Evolutionary conservation across 176 grass and related monocot species (phyloP).

Genomic region (Carex pumila): DNA sequence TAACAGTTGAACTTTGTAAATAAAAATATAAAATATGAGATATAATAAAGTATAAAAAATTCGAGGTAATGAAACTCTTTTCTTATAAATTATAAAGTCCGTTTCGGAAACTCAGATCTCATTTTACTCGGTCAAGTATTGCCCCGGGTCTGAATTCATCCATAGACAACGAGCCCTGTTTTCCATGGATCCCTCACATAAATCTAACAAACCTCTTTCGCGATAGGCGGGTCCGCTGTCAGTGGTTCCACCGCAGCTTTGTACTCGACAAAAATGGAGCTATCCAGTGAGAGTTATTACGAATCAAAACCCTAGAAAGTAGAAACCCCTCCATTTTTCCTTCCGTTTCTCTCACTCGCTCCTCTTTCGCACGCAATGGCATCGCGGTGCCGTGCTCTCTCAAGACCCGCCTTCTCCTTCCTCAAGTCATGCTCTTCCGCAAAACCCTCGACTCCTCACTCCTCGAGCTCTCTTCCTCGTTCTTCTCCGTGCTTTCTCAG

Average conservation of each 20-base stretch:
- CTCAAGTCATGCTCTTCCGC: constrained; percentile 30
- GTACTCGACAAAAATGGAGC: background rate
- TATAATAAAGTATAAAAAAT: too few relatives aligned
- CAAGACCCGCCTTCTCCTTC: constrained; percentile 41
- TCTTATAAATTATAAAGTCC: too few relatives aligned
- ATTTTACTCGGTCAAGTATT: too few relatives aligned
- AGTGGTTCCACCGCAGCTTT: background rate
- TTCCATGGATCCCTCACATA: too few relatives aligned
- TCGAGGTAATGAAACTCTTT: too few relatives aligned
- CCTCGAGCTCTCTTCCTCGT: constrained; percentile 30
- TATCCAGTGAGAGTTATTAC: background rate
- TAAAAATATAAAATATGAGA: too few relatives aligned
- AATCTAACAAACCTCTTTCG: too few relatives aligned
- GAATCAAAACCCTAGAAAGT: constrained; percentile 20
- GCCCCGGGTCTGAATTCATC: too few relatives aligned
- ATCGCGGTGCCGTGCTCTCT: constrained; percentile 52
- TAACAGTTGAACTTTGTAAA: background rate
- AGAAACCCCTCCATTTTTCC: constrained; percentile 22
- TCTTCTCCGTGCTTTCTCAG: constrained; percentile 26
- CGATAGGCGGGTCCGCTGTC: background rate
- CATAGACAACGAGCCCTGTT: too few relatives aligned
- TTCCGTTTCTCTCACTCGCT: background rate
- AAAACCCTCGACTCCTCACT: constrained; percentile 7
- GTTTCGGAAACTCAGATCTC: too few relatives aligned
- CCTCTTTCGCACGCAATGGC: constrained; percentile 45